Conservation (phyloP, 176 grass and related monocot genomes). For the Oryza officinalis region DNA sequence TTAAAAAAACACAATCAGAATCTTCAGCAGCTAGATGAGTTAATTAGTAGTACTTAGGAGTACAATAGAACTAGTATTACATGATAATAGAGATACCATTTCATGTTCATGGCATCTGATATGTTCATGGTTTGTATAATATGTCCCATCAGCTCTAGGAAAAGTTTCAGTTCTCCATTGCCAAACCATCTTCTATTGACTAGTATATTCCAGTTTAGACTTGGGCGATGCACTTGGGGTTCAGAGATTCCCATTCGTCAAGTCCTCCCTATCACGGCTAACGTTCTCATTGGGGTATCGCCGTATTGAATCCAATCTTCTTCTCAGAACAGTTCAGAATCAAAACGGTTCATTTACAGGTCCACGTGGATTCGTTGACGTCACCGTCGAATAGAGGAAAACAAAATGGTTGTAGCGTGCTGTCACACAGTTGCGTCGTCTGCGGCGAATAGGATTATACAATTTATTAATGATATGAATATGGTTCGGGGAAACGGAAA, state of each 20-base stretch:
- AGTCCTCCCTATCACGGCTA: background rate
- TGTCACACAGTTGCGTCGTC: background rate
- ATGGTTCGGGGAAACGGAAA: background rate
- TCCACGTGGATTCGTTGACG: background rate
- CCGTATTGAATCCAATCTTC: background rate
- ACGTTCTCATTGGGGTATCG: background rate
- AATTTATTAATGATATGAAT: background rate
- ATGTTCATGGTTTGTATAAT: background rate
- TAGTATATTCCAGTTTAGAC: background rate
- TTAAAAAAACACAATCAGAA: background rate
- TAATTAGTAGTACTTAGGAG: background rate
- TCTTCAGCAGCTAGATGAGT: background rate
- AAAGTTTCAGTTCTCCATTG: background rate
- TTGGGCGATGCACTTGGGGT: background rate
- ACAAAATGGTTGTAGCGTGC: background rate
- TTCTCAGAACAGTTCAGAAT: background rate
- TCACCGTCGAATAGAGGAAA: background rate
- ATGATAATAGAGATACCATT: background rate
- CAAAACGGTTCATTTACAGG: background rate
- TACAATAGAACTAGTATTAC: background rate
- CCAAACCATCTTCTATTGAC: background rate
- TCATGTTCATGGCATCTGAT: background rate
- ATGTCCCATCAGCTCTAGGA: background rate
- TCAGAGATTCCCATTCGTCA: conserved; percentile 17
- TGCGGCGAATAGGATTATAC: background rate